Base-by-base conservation (phyloP, 495 filamentous ascomycete species). In the Pyrenopolyporus hunteri region DNA sequence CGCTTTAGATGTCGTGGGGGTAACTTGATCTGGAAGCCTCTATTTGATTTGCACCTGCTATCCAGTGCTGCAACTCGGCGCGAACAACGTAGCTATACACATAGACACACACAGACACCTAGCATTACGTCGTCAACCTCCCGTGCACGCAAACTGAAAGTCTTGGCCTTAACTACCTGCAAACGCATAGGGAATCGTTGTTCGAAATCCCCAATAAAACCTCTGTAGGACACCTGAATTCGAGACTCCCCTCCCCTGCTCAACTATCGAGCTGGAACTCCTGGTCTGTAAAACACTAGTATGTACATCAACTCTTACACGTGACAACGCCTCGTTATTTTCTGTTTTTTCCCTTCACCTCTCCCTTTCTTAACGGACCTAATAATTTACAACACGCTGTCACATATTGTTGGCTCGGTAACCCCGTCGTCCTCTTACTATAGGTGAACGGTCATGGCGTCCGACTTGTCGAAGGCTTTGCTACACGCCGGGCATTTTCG, bases 401-500 rank as follows among this genome's bases (percentile, higher is more conserved):
- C 29, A 26, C 13, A 28, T 33, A n/a, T 23, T 22, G 5, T 13
- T 20, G 40, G 23, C 32, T 50, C 29, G 11, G 23, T 33, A 50
- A 31, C n/a, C 14, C 16, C 22, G 26, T 2, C 9, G 16, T 3
- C 19, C 6, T 45, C 11, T n/a, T 63, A 42, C 56, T 78, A 81
- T 66, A 82, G 68, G 60, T 83, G 84, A 39, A 83, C 82, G 26
- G 80, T 66, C 89, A 96, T 92, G 56, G 88, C 84, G 73, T 98
- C 94, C 59, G 87, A 90, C 64, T 85, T 86, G 57, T 93, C 92
- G 68, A 98, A 98, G 1, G 91, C 85, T 72, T 87, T 87, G 71
- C 87, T 89, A 78, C 94, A 98, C 66, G 88, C 93, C 4, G 94
- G 94, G 68, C 94, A 98, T 74, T 98, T 98, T 54, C 94, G 85